phyloP scores from a whole-genome alignment of 768 basidiomycete species.

The Mycena floridula region DNA sequence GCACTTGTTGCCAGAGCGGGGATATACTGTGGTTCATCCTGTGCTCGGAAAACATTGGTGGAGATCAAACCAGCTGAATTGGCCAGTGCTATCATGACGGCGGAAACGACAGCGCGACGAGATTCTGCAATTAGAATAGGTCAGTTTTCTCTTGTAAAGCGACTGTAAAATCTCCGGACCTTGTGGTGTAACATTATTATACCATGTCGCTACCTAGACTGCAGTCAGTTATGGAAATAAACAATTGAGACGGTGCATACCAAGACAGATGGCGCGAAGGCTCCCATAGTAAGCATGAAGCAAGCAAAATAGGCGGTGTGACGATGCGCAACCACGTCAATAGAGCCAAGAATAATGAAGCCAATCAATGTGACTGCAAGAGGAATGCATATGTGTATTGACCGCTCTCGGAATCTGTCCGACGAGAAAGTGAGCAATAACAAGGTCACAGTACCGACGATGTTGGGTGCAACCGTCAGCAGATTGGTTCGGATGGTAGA shows the following conservation, averaged over 20 bases:
- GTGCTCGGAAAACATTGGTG: conserved; percentile 44
- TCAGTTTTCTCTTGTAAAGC: too few species aligned
- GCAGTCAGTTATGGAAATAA: conserved; percentile 12
- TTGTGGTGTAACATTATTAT: conserved; percentile 43
- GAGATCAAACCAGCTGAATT: conserved; percentile 45
- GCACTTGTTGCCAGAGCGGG: conserved; percentile 25
- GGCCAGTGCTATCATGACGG: conserved; percentile 45
- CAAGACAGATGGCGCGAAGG: conserved; percentile 41
- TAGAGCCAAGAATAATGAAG: conserved; percentile 40
- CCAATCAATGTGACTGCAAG: conserved; percentile 20
- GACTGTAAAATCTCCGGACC: too few species aligned
- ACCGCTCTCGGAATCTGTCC: conserved; percentile 44
- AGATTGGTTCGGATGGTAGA: conserved; percentile 47
- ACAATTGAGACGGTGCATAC: conserved; percentile 39
- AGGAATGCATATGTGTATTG: conserved; percentile 43
- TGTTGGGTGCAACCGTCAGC: conserved; percentile 46
- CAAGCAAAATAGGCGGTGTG: conserved; percentile 48
- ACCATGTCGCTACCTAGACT: conserved; percentile 26
- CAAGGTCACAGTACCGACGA: conserved; percentile 40
- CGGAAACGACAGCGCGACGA: conserved; percentile 42
- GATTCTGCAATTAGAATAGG: too few species aligned
- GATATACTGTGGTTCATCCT: conserved; percentile 45
- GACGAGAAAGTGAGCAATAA: conserved; percentile 43
- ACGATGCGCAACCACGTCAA: conserved; percentile 32
- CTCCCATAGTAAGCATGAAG: conserved; percentile 46